Evolutionary conservation across 2,329 filamentous ascomycete genomes (phyloP), one percentile per base, ranked within the genome.

Genomic region (Venturiaceae sp.): DNA sequence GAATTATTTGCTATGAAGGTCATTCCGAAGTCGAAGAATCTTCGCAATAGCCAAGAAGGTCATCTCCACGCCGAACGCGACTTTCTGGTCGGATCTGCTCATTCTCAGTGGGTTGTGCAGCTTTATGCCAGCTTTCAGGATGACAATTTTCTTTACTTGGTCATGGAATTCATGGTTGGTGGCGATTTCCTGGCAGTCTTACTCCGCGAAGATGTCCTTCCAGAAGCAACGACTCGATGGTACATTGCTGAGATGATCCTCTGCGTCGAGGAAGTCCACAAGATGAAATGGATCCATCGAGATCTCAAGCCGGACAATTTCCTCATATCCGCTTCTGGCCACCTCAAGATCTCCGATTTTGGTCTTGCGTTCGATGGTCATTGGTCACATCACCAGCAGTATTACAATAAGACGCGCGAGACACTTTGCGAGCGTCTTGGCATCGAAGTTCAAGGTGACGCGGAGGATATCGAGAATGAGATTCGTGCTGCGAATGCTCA

Each of bases 231-330:
- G 46, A 85, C 92, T 4, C 86, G 83, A 62, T 96, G 89, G 77
- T 97, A 97, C 69, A 78, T 95, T 60, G 91, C 92, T 1, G 92
- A 99, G 74, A 97, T 97, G 91, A 87, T 97, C 57, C 77, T 96
- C 4, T 95, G 91, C 66, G 86, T 99, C 26, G 92, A 97, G 72
- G 92, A 96, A 71, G 88, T 90, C 0, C 92, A 97, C 75, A 83
- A 83, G 13, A 83, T 96, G 65, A 83, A 83, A 54, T 96, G 91
- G 80, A 96, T 99, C 53, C 94, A 99, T 69, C 87, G 92, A 19
- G 94, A 97, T 71, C 83, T 97, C 69, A 99, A 99, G 71, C 94
- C 92, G 0, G 92, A 97, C 77, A 99, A 99, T 66, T 97, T 99
- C 66, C 80, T 97, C 32, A 91, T 97, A 65, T 89, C 88, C 8